These are phyloP conservation scores for Begonia masoniana DNA, from an alignment of 306 rosid genomes.

Conservation along the genomic window DNA sequence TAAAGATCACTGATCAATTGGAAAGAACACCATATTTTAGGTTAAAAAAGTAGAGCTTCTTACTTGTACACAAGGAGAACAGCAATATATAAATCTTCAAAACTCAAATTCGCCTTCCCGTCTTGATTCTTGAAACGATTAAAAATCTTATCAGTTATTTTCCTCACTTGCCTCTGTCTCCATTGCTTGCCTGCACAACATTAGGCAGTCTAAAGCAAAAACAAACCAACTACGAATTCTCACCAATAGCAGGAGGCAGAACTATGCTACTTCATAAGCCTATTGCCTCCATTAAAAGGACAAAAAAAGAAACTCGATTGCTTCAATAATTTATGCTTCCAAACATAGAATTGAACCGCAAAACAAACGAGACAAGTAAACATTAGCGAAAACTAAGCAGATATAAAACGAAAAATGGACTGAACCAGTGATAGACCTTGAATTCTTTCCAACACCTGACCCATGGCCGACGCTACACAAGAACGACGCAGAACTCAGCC, in stretches of 20 bases:
- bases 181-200: slow-evolving; percentile 52
- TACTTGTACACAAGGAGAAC: slow-evolving; percentile 85
- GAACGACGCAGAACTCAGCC: too few species aligned
- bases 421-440: slow-evolving; percentile 21
- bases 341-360: too few species aligned
- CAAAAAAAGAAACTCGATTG: too few species aligned
- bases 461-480: slow-evolving; percentile 22
- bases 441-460: slow-evolving; percentile 38
- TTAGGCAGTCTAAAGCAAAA: too few species aligned
- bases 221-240: too few species aligned
- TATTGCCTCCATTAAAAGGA: too few species aligned
- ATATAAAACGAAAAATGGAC: not conserved
- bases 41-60: slow-evolving; percentile 12
- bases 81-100: slow-evolving; percentile 76
- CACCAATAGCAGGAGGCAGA: too few species aligned
- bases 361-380: not conserved
- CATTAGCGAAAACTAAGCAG: not conserved
- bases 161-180: slow-evolving; percentile 43
- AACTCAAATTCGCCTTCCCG: slow-evolving; percentile 24
- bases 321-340: too few species aligned
- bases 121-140: slow-evolving; percentile 20
- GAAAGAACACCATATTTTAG: not conserved
- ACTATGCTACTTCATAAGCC: too few species aligned
- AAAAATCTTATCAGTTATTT: slow-evolving; percentile 49
- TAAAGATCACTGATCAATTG: not conserved